Conservation (phyloP, 2,329 filamentous ascomycete genomes). For the Fusarium udum region DNA sequence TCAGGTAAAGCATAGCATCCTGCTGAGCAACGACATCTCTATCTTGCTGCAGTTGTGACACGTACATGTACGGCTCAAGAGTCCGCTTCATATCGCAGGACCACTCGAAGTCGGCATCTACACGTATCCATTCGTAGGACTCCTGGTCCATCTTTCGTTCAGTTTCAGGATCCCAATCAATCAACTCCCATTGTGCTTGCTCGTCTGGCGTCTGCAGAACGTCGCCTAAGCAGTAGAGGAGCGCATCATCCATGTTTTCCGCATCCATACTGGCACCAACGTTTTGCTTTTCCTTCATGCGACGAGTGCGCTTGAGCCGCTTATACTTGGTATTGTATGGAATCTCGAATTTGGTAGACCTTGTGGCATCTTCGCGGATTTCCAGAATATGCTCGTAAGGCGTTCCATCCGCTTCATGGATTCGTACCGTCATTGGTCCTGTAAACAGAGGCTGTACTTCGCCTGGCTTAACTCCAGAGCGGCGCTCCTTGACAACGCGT, state of each 20-base stretch:
- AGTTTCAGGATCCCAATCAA: slow-evolving; percentile 89
- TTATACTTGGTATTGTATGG: slow-evolving; percentile 99
- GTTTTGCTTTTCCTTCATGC: slow-evolving; percentile 78
- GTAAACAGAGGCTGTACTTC: slow-evolving; percentile 84
- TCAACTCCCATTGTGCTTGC: slow-evolving; percentile 81
- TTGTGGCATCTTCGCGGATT: slow-evolving; percentile 85
- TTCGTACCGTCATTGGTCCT: slow-evolving; percentile 95
- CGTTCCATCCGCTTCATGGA: slow-evolving; percentile 97
- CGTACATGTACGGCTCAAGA: slow-evolving; percentile 96
- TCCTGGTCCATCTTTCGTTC: slow-evolving; percentile 94
- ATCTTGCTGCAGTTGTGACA: slow-evolving; percentile 96
- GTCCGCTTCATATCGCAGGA: slow-evolving; percentile 82
- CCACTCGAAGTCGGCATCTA: slow-evolving; percentile 99
- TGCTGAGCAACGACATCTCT: slow-evolving; percentile 92
- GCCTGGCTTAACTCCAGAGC: slow-evolving; percentile 73
- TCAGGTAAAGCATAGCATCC: slow-evolving; percentile 79
- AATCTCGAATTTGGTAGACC: slow-evolving; percentile 83
- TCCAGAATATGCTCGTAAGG: slow-evolving; percentile 98
- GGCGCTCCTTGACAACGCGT: slow-evolving; percentile 83
- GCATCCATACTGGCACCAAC: slow-evolving; percentile 67
- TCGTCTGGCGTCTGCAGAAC: slow-evolving; percentile 87
- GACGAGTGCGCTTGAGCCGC: slow-evolving; percentile 86
- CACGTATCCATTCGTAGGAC: slow-evolving; percentile 97
- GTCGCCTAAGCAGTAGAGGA: slow-evolving; percentile 92
- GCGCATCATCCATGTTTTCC: slow-evolving; percentile 77